Conservation (phyloP, 2,329 filamentous ascomycete species). For the Davidsoniella virescens region DNA sequence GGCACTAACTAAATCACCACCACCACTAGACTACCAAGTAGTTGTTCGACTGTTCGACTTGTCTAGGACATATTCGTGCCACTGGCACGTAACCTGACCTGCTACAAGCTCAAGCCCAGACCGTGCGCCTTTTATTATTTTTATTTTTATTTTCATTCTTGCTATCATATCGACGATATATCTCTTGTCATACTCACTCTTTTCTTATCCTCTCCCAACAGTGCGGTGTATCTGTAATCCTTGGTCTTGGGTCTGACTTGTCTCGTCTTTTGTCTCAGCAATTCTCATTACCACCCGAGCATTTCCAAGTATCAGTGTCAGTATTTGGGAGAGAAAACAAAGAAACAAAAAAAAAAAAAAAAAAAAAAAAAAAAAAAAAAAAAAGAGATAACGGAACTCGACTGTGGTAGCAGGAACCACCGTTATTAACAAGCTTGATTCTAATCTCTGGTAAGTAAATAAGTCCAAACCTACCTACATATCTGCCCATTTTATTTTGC, state of each 20-base stretch:
- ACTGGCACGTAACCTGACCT: too few species aligned
- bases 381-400: not conserved
- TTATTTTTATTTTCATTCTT: not conserved
- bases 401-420: not conserved
- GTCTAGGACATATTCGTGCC: not conserved
- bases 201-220: not conserved
- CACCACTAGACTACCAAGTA: too few species aligned
- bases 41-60: too few species aligned
- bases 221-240: not conserved
- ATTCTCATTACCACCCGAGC: too few species aligned
- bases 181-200: not conserved
- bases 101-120: too few species aligned
- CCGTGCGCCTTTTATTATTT: not conserved
- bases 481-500: too few species aligned
- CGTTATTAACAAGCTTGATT: not conserved
- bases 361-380: not conserved
- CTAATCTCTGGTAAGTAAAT: too few species aligned
- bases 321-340: not conserved
- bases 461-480: too few species aligned
- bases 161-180: too few species aligned
- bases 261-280: not conserved
- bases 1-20: too few species aligned
- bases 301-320: not conserved
- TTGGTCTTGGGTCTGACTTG: not conserved
- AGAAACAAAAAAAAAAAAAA: not conserved